Percentiles rank a stretch among this genome's conserved stretches.
Conservation (phyloP, 202 grass and related monocot species). For the Cymbopogon flexuosus region DNA sequence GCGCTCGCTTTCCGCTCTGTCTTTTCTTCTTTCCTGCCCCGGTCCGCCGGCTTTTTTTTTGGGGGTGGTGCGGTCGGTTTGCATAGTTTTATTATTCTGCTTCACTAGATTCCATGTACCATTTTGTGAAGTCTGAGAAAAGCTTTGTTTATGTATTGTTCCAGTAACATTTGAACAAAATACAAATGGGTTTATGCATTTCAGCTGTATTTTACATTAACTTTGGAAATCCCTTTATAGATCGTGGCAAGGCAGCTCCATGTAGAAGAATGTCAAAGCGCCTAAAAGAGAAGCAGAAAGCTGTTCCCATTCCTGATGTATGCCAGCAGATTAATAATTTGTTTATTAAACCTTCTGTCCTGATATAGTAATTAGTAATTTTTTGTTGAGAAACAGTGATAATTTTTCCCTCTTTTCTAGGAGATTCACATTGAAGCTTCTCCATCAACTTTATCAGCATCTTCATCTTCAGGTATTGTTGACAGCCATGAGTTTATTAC, state of each 20-base stretch:
- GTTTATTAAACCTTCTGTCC: background rate
- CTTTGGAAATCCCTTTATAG: slow-evolving; percentile 21
- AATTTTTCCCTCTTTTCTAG: slow-evolving; percentile 23
- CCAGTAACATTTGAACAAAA: background rate
- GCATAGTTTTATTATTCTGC: background rate
- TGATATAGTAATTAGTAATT: background rate
- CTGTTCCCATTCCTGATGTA: slow-evolving; percentile 31
- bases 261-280: slow-evolving; percentile 46
- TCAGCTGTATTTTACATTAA: background rate
- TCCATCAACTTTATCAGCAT: background rate
- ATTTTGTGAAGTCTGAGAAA: background rate
- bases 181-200: background rate
- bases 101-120: background rate
- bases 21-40: no score
- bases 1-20: no score
- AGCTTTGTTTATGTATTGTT: background rate
- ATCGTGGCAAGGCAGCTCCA: slow-evolving; percentile 16
- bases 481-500: slow-evolving; percentile 1
- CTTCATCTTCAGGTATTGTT: slow-evolving; percentile 35
- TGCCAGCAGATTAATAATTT: background rate
- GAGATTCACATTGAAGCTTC: slow-evolving; percentile 28
- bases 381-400: background rate
- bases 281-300: slow-evolving; percentile 39
- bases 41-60: no score
- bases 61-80: no score